A percentile compares a stretch with the other conserved stretches of the same genome.
These are phyloP conservation scores for Galium porrigens DNA, from an alignment of 305 asterid genomes.

Conservation along the genomic window DNA sequence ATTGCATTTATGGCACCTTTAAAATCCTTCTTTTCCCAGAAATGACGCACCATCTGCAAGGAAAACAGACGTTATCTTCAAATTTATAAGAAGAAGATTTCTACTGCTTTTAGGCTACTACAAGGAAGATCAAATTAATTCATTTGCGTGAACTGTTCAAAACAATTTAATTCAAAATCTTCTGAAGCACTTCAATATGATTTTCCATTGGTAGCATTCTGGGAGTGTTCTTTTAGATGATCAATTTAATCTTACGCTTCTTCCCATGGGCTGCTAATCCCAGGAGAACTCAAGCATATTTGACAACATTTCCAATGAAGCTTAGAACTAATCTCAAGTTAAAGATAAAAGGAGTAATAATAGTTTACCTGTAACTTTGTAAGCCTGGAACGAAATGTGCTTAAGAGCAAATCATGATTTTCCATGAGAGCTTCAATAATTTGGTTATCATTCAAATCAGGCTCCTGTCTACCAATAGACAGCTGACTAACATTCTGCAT, in stretches of 20 bases:
- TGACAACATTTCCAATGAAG: not conserved
- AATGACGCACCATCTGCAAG: constrained; percentile 74
- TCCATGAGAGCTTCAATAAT: constrained; percentile 50
- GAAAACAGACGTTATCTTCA: constrained; percentile 11
- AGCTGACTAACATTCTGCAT: constrained; percentile 27
- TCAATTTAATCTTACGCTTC: not conserved
- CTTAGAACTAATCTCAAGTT: not conserved
- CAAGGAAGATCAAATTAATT: not conserved
- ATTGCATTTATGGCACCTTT: constrained; percentile 82
- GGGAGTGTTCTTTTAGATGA: not conserved
- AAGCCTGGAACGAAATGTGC: constrained; percentile 64
- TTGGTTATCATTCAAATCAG: constrained; percentile 29
- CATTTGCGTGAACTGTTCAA: not conserved
- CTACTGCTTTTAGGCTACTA: not conserved
- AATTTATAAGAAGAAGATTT: constrained; percentile 13
- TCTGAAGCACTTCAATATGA: not conserved
- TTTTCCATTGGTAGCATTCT: not conserved
- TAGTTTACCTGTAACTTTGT: constrained; percentile 73
- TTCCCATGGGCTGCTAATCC: not conserved
- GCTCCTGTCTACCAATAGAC: constrained; percentile 25
- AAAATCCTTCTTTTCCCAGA: constrained; percentile 80
- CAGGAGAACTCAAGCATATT: not conserved
- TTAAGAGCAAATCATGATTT: constrained; percentile 61
- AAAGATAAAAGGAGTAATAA: not conserved
- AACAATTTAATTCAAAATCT: not conserved